Evolutionary conservation across 495 filamentous ascomycete genomes (phyloP).

Genomic region (Hypoxylon intermedium): DNA sequence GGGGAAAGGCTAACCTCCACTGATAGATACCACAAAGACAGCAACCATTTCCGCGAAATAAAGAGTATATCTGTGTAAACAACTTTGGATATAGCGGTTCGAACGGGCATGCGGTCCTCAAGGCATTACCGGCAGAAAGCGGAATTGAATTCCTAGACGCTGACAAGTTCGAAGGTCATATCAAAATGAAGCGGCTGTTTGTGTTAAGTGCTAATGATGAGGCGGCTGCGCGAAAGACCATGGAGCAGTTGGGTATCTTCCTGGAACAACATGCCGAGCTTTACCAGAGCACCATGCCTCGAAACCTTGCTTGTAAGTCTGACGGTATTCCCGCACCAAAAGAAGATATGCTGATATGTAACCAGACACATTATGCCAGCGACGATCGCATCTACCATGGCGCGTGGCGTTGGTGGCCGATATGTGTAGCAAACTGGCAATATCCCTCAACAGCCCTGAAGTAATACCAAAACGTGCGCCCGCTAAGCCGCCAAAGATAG

Average conservation of each 20-base stretch:
- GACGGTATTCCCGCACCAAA: not conserved
- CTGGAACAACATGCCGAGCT: conserved; percentile 56
- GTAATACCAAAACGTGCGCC: conserved; percentile 39
- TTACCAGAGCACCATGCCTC: conserved; percentile 51
- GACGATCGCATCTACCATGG: conserved; percentile 50
- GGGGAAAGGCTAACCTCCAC: conserved; percentile 10
- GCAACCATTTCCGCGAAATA: conserved; percentile 45
- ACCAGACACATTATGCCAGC: conserved; percentile 50
- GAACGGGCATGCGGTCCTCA: conserved; percentile 31
- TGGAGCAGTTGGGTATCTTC: conserved; percentile 46
- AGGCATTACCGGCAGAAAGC: conserved; percentile 26
- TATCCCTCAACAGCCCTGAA: conserved; percentile 44
- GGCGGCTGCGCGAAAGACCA: conserved; percentile 31
- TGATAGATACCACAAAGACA: conserved; percentile 40
- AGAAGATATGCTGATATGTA: not conserved
- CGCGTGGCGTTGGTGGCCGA: conserved; percentile 45
- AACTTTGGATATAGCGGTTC: conserved; percentile 51
- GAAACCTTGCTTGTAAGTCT: conserved; percentile 45
- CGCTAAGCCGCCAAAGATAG: conserved; percentile 44
- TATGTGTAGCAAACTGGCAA: conserved; percentile 47
- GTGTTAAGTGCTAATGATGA: conserved; percentile 40
- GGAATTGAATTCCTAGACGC: conserved; percentile 29
- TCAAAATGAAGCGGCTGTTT: conserved; percentile 35
- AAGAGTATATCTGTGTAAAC: conserved; percentile 52
- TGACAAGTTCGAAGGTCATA: conserved; percentile 30